These are phyloP conservation scores for Singerocomus rubriflavus DNA, from an alignment of 1,284 basidiomycete genomes.

Conservation along the genomic window DNA sequence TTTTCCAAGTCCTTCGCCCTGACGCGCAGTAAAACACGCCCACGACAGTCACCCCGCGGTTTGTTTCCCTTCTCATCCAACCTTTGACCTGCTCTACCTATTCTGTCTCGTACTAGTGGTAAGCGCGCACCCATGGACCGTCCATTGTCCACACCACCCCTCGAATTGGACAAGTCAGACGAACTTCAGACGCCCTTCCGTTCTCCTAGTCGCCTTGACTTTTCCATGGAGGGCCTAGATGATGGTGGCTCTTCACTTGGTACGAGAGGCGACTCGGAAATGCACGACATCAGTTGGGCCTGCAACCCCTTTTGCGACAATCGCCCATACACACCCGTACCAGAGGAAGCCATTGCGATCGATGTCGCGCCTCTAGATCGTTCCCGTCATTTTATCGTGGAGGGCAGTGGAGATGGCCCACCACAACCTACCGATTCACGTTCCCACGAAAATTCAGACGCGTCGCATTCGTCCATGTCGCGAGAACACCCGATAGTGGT, in stretches of 20 bases:
- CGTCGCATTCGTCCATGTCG: background rate
- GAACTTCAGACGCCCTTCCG: slow-evolving; percentile 20
- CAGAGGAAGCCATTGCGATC: slow-evolving; percentile 9
- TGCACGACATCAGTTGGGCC: slow-evolving; percentile 15
- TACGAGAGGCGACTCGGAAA: background rate
- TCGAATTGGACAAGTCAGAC: slow-evolving; percentile 15
- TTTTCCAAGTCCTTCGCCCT: slow-evolving; percentile 10
- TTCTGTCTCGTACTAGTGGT: background rate
- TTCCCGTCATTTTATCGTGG: background rate
- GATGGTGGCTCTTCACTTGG: background rate
- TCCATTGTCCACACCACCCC: slow-evolving; percentile 5
- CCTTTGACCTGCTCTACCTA: background rate
- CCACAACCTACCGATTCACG: slow-evolving; percentile 8
- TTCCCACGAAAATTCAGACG: background rate
- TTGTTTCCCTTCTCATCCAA: background rate
- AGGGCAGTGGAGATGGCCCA: background rate
- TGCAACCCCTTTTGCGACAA: background rate
- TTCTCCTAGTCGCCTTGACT: slow-evolving; percentile 35
- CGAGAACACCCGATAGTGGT: slow-evolving; percentile 2
- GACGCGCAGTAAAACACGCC: slow-evolving; percentile 15
- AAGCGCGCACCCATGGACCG: slow-evolving; percentile 9
- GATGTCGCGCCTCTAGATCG: slow-evolving; percentile 4
- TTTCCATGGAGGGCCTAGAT: slow-evolving; percentile 20
- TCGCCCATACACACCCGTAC: background rate
- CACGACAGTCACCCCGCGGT: background rate